Base-by-base conservation (phyloP, 805 yeast species). In the Candida multigemmis region DNA sequence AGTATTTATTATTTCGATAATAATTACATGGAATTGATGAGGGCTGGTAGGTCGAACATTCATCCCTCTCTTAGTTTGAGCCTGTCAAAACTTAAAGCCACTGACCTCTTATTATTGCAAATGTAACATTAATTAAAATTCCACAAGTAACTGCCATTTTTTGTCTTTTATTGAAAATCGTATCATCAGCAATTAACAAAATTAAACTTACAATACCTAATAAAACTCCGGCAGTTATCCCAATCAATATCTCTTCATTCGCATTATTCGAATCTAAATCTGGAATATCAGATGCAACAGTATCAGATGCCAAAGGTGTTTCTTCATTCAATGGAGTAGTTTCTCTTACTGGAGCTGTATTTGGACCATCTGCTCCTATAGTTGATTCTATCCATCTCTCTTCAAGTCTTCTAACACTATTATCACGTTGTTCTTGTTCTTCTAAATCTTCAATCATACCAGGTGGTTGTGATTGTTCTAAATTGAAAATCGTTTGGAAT, bases 381-480 rank as follows among this genome's bases (percentile, higher is more conserved):
- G 85, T 79, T 25, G 78, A 74, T 38, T 85, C 91, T 34, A 85
- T 80, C 94, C 95, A 86, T 31, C 83, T 64, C 38, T 85, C 95
- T 46, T 85, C 95, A 32, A 84, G 49, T 36, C 77, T 77, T 26
- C 84, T 48, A 2, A 77, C 50, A 31, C 68, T 27, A 18, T 45
- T 39, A 28, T 47, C 54, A 11, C 56, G 32, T 16, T 33, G 32
- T 28, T 61, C 82, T 12, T 65, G 69, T 25, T 54, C 65, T 19
- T 63, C 63, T 14, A 54, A 23, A 46, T 63, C 66, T 18, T 41
- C 40, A 9, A 59, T 60, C 13, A 47, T 53, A 14, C 36, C 38
- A 9, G 21, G 22, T 4, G 31, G 33, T n/a, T 40, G 30, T 33
- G 51, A 38, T 14, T 52, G 12, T 20, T 41, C 61, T 0, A 49